Percentiles rank a stretch among this genome's conserved stretches.
Conservation (phyloP, 2,329 filamentous ascomycete genomes). For the Claviceps sp. region DNA sequence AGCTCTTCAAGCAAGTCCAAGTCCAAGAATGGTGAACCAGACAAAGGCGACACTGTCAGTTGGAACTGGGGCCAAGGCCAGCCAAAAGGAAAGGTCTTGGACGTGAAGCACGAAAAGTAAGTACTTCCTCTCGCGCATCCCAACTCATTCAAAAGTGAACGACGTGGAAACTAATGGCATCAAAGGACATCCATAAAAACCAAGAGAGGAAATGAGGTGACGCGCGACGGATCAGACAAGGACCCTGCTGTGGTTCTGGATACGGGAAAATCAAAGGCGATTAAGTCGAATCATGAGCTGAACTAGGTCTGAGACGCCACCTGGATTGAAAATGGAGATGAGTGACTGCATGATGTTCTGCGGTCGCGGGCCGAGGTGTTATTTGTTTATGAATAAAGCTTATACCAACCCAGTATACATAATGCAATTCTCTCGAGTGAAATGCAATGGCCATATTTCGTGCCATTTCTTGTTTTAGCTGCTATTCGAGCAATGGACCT, state of each 20-base stretch:
- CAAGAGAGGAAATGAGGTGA: conserved; percentile 27
- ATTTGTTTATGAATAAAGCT: too few relatives aligned
- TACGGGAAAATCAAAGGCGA: conserved; percentile 10
- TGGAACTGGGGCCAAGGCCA: conserved; percentile 33
- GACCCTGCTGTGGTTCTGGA: conserved; percentile 31
- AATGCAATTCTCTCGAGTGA: too few relatives aligned
- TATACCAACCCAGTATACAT: too few relatives aligned
- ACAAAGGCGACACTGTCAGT: conserved; percentile 29
- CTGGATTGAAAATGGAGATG: not conserved
- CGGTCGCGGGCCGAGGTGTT: too few relatives aligned
- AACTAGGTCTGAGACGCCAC: not conserved
- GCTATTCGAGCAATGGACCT: too few relatives aligned
- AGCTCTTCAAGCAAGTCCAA: conserved; percentile 4
- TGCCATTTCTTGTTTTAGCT: too few relatives aligned
- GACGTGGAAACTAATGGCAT: not conserved
- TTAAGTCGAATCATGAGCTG: conserved; percentile 6
- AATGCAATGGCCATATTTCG: too few relatives aligned
- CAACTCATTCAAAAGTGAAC: not conserved
- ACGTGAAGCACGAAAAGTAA: conserved; percentile 29
- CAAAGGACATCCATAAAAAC: conserved; percentile 24
- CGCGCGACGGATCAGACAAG: conserved; percentile 24
- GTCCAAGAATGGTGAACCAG: conserved; percentile 15
- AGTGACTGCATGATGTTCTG: not conserved
- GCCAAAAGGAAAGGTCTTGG: conserved; percentile 29
- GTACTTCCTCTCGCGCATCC: conserved; percentile 3